Percentiles rank a stretch among this genome's conserved stretches.
phyloP scores from a whole-genome alignment of 257 asterid genomes.

The Nemophila menziesii region DNA sequence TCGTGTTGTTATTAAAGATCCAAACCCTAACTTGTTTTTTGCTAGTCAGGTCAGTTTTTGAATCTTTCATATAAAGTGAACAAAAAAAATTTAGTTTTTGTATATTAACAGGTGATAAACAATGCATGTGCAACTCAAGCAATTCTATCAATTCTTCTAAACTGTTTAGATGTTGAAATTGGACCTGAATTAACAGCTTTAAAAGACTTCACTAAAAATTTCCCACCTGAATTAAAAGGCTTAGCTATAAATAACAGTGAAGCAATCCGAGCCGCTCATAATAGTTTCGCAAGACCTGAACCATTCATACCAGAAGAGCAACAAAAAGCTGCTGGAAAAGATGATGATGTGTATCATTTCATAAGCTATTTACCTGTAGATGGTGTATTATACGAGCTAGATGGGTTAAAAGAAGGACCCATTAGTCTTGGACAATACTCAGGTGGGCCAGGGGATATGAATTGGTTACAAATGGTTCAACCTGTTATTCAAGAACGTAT shows the following conservation, averaged over 20 bases:
- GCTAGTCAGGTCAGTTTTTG: conserved; percentile 76
- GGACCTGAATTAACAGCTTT: conserved; percentile 77
- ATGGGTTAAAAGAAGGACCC: conserved; percentile 95
- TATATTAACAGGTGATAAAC: conserved; percentile 58
- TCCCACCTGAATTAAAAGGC: conserved; percentile 92
- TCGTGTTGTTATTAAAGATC: conserved; percentile 77
- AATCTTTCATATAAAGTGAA: conserved; percentile 4
- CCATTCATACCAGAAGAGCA: conserved; percentile 91
- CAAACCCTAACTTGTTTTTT: conserved; percentile 79
- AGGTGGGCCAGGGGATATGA: conserved; percentile 53
- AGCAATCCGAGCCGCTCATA: conserved; percentile 89
- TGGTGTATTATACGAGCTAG: conserved; percentile 89
- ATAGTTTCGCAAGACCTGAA: conserved; percentile 95
- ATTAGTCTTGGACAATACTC: conserved; percentile 85
- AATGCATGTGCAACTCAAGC: conserved; percentile 99
- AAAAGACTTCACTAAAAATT: conserved; percentile 79
- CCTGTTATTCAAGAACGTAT: conserved; percentile 92
- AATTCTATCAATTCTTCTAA: conserved; percentile 75
- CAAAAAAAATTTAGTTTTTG: neutral
- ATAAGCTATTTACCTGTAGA: conserved; percentile 91
- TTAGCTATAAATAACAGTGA: conserved; percentile 91
- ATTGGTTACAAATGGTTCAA: conserved; percentile 70
- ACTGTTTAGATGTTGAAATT: conserved; percentile 73
- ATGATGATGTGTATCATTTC: conserved; percentile 92
- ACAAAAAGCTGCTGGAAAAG: conserved; percentile 72